Percentiles rank a stretch among this genome's conserved stretches.
Conservation (phyloP, 208 protist genomes). For the Leishmania guyanensis region DNA sequence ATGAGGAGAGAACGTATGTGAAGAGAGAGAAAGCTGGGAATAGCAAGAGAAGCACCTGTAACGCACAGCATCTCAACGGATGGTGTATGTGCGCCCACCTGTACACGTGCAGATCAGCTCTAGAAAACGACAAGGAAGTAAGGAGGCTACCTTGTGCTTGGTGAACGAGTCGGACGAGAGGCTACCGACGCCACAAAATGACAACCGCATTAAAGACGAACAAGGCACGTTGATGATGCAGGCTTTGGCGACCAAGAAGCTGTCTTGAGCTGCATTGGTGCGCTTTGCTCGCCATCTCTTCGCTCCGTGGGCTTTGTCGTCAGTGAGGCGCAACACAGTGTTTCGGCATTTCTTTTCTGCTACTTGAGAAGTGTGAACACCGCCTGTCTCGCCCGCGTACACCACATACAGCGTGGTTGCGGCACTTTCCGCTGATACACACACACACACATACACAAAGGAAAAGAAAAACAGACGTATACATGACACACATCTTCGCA, state of each 20-base stretch:
- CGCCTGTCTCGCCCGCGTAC: neutral
- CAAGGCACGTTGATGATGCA: neutral
- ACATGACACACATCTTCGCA: neutral
- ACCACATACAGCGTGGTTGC: neutral
- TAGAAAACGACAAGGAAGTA: neutral
- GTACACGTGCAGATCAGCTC: neutral
- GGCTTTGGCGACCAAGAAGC: neutral
- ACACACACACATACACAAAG: constrained; percentile 2
- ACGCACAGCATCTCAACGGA: neutral
- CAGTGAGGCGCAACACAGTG: neutral
- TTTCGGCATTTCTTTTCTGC: neutral
- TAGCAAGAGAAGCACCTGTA: neutral
- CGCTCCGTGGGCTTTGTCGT: neutral
- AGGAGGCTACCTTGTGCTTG: neutral
- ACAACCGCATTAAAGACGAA: neutral
- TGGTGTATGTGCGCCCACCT: neutral
- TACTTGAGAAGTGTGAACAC: neutral
- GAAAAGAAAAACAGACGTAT: neutral
- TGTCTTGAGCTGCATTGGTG: neutral
- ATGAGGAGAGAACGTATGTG: neutral
- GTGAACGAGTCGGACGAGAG: neutral
- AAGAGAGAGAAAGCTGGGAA: neutral
- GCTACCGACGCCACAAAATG: neutral
- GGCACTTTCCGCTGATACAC: neutral
- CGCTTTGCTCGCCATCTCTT: neutral